phyloP scores from a whole-genome alignment of 2,329 filamentous ascomycete genomes.

The Fusarium chlamydosporum region DNA sequence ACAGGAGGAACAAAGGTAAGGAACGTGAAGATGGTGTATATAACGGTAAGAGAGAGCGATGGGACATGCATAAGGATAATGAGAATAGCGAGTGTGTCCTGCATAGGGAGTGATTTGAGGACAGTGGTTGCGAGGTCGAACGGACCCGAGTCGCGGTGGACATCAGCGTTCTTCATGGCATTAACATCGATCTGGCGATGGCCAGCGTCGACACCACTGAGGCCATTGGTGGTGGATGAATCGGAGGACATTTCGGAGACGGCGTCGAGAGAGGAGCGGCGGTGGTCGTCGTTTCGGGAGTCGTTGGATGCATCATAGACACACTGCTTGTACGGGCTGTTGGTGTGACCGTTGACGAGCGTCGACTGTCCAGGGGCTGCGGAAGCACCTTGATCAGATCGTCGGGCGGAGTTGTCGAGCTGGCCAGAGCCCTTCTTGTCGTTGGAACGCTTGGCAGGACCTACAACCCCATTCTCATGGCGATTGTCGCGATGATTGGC shows the following conservation, averaged over 20 bases:
- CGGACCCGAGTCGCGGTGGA: constrained; percentile 79
- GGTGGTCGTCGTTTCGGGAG: constrained; percentile 59
- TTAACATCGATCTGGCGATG: constrained; percentile 80
- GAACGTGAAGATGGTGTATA: constrained; percentile 92
- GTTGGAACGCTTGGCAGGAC: constrained; percentile 60
- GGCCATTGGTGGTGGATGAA: constrained; percentile 60
- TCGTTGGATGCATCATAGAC: constrained; percentile 57
- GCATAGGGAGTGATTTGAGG: constrained; percentile 88
- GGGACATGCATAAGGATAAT: constrained; percentile 95
- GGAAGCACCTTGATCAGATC: constrained; percentile 52
- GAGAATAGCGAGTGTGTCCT: constrained; percentile 95
- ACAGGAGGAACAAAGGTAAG: constrained; percentile 91
- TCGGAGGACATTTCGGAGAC: constrained; percentile 70
- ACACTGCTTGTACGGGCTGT: constrained; percentile 55
- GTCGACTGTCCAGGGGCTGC: constrained; percentile 53
- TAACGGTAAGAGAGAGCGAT: constrained; percentile 86
- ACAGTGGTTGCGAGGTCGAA: constrained; percentile 87
- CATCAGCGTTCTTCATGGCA: constrained; percentile 74
- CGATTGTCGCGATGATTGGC: constrained; percentile 77
- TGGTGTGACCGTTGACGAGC: constrained; percentile 51
- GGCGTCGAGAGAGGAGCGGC: constrained; percentile 65
- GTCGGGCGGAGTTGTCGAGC: constrained; percentile 58
- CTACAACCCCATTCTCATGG: constrained; percentile 90
- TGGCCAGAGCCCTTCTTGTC: constrained; percentile 63
- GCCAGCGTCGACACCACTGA: constrained; percentile 61